These are phyloP conservation scores for Silybum marianum DNA, from an alignment of 129 eudicot genomes.

Conservation along the genomic window DNA sequence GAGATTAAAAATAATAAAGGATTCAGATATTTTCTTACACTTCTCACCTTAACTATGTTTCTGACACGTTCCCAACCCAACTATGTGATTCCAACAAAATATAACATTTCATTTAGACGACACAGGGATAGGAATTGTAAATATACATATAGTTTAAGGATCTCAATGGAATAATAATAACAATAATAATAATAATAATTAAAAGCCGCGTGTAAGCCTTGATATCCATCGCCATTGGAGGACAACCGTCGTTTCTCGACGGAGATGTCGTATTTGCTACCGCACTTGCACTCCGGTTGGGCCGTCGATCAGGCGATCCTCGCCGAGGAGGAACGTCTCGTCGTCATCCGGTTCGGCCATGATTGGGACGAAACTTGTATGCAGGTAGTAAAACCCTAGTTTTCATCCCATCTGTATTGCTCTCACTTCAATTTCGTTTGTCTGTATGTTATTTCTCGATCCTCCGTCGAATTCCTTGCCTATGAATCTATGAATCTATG, in stretches of 20 bases:
- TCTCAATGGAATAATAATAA: neutral
- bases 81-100: too few species aligned
- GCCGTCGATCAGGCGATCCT: slow-evolving; percentile 98
- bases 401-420: neutral
- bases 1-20: too few species aligned
- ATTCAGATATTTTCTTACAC: too few species aligned
- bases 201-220: neutral
- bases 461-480: neutral
- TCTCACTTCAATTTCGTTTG: neutral
- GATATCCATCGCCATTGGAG: neutral
- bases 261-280: slow-evolving; percentile 88
- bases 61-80: too few species aligned
- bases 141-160: neutral
- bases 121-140: too few species aligned
- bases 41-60: too few species aligned
- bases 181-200: too few species aligned
- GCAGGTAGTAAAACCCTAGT: slow-evolving; percentile 67
- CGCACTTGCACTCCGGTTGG: slow-evolving; percentile 98
- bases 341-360: slow-evolving; percentile 47
- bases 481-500: too few species aligned
- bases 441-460: neutral
- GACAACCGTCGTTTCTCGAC: slow-evolving; percentile 4
- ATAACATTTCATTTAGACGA: too few species aligned
- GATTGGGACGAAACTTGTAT: slow-evolving; percentile 99
- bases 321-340: slow-evolving; percentile 72